phyloP scores from a whole-genome alignment of 176 grass and related monocot genomes.

The Ensete glaucum region DNA sequence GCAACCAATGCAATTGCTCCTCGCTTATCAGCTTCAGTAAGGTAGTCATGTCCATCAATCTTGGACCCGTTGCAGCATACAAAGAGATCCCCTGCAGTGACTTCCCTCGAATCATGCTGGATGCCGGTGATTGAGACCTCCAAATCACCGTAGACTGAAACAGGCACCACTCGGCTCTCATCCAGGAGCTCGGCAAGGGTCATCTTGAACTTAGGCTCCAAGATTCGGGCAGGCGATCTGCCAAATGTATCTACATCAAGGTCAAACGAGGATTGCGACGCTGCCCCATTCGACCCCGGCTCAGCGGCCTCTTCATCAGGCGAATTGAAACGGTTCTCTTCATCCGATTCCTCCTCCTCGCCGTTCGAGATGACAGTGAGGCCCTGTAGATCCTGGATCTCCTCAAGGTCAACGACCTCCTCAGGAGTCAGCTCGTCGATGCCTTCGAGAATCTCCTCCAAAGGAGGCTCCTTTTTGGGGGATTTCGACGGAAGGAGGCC shows the following conservation, averaged over 20 bases:
- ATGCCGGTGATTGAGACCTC: conserved; percentile 69
- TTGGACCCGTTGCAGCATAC: conserved; percentile 44
- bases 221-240: conserved; percentile 32
- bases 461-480: conserved; percentile 32
- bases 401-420: conserved; percentile 63
- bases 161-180: conserved; percentile 81
- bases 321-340: background rate
- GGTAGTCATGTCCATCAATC: conserved; percentile 30
- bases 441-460: conserved; percentile 21
- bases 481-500: conserved; percentile 9
- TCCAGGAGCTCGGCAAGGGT: conserved; percentile 90
- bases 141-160: conserved; percentile 72
- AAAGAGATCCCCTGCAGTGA: conserved; percentile 63
- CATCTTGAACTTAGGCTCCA: conserved; percentile 71
- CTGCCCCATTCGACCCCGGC: background rate
- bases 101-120: conserved; percentile 61
- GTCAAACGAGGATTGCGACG: conserved; percentile 21
- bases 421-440: conserved; percentile 66
- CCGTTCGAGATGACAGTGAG: conserved; percentile 40
- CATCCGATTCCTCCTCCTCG: conserved; percentile 13
- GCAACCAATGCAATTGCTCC: conserved; percentile 78
- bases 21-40: conserved; percentile 88
- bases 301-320: conserved; percentile 22
- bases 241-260: conserved; percentile 54
- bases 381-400: conserved; percentile 53